Evolutionary conservation across 2,329 filamentous ascomycete species (phyloP).

Genomic region (Penicillium verrucosum): DNA sequence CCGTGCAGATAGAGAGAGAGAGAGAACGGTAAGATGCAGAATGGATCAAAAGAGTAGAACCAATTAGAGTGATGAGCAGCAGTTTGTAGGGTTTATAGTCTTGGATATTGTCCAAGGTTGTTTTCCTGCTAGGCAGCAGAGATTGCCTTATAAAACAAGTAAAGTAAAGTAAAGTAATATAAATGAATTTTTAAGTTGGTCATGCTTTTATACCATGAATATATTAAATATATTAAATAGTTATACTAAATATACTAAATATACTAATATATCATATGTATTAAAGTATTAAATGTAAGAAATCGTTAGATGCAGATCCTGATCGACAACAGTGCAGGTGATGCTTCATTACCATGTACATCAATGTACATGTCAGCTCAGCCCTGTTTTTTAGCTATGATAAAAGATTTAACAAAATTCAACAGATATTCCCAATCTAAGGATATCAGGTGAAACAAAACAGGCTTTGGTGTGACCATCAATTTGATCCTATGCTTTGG

Average conservation of each 20-base stretch:
- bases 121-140: constrained; percentile 11
- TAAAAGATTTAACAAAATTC: too few relatives aligned
- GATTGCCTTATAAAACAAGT: neutral
- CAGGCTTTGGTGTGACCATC: neutral
- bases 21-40: constrained; percentile 13
- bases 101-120: neutral
- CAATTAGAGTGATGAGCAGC: neutral
- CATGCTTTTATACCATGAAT: neutral
- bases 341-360: constrained; percentile 12
- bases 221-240: neutral
- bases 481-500: neutral
- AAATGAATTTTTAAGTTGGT: neutral
- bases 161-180: neutral
- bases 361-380: constrained; percentile 19
- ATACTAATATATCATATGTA: neutral
- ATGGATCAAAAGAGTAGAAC: neutral
- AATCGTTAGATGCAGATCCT: constrained; percentile 7
- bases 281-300: neutral
- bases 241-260: neutral
- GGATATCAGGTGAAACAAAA: neutral
- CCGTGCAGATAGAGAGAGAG: neutral
- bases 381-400: constrained; percentile 7
- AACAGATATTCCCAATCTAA: too few relatives aligned
- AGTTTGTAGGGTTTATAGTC: constrained; percentile 3
- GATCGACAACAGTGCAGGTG: constrained; percentile 23